Base-by-base conservation (phyloP, 495 filamentous ascomycete genomes). In the Penicillium cosmopolitanum region DNA sequence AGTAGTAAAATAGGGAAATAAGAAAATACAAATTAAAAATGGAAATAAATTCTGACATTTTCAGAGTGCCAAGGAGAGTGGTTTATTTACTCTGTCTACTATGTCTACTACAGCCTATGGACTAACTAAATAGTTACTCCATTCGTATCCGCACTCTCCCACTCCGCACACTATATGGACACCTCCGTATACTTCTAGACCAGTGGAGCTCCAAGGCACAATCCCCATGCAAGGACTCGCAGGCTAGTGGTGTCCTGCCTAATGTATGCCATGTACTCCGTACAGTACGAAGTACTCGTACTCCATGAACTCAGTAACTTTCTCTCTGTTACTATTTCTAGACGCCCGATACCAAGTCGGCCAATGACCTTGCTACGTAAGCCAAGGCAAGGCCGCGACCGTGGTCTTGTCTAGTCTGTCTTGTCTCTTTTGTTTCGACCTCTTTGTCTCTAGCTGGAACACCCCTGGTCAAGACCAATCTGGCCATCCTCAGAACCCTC, bases 351-450 rank as follows among this genome's bases (percentile, higher is more conserved):
- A 38, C 36, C 0, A 13, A 13, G 36, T 31, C 4, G 28, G 28
- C 28, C 36, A 38, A 38, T 38, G 12, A 38, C n/a, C 11, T 12
- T 5, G 7, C 34, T 55, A 55, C 40, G 40, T 55, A 46, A 55
- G 53, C 36, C 53, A 44, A 44, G 36, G 34, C 28, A 31, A 31
- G 28, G 28, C 28, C 28, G 28, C 28, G 28, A 31, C 28, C 28
- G 28, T 31, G 25, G 25, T 28, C 25, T 28, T 3, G n/a, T 28
- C 25, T 28, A 31, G 28, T 31, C 28, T 31, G 2, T 23, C 23
- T 23, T 23, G 23, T 23, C 38, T 12, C 34, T 36, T 0, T 5
- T 12, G n/a, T 12, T 36, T 8, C 9, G 12, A 60, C 57, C 57
- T 31, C 28, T 48, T 60, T 48, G 57, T 48, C 11, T 48, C 46